Evolutionary conservation across 805 yeast genomes (phyloP), one percentile per base, ranked within the genome.

Genomic region (Candida broadrunensis): DNA sequence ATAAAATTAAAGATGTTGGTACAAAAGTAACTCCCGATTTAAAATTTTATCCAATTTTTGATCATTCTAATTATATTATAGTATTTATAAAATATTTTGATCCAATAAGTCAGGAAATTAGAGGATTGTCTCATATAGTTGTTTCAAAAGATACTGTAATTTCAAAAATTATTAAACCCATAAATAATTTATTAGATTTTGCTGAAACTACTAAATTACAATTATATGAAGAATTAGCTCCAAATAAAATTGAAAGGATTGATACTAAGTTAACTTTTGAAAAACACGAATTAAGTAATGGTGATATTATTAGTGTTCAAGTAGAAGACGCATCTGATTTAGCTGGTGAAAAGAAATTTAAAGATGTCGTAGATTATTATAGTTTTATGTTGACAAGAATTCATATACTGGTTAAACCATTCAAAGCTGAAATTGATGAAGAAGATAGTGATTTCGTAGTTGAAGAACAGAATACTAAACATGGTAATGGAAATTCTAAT

Each of bases 31-130:
- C 30, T 26, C 3, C 35, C 26, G 21, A 37, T 4, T 34, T 41
- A 35, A 45, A 47, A 12, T 46, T 49, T 26, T 35, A 45, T 19
- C 42, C 50, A 25, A 45, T 52, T 24, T 33, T 23, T 21, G 58
- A 58, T n/a, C 46, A 51, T 35, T 50, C 48, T 12, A 41, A 41
- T 23, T 42, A 53, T 33, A 56, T 61, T 5, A 48, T 65, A 47
- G 38, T 65, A 8, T 79, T 83, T 49, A 50, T 88, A 37, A 88
- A 89, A 58, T 72, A 73, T 46, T 88, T 84, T 61, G 90, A 88
- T 53, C 73, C 71, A 1, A 54, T 56, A 3, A 50, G 61, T 0
- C 84, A 80, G 55, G 57, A 68, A 4, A 56, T 88, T n/a, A 61
- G 57, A n/a, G 95, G 96, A 1, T 61, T 85, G 15, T 76, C 86